Evolutionary conservation across 2,329 filamentous ascomycete species (phyloP).

Genomic region (Saccharata proteae): DNA sequence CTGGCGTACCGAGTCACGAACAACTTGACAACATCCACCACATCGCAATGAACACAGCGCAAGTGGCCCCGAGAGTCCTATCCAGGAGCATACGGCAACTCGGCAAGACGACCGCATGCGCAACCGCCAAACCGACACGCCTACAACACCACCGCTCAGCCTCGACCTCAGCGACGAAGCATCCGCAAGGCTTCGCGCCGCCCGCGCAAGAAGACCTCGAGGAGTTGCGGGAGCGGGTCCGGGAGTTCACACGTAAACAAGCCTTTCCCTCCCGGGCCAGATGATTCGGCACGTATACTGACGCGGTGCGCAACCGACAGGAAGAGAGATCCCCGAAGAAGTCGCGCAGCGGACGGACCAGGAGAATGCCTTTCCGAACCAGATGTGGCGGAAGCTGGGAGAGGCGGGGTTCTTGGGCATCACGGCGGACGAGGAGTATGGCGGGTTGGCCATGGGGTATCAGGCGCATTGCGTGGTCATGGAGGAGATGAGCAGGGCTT

Average conservation of each 20-base stretch:
- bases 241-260: constrained; percentile 61
- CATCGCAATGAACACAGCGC: too few species aligned
- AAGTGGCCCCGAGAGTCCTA: too few species aligned
- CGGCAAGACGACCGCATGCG: too few species aligned
- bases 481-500: constrained; percentile 86
- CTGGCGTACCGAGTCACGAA: too few species aligned
- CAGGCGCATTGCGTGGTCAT: constrained; percentile 93
- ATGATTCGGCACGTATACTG: neutral
- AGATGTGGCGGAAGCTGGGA: constrained; percentile 90
- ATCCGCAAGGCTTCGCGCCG: constrained; percentile 53
- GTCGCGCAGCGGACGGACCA: constrained; percentile 74
- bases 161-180: too few species aligned
- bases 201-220: constrained; percentile 62
- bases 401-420: constrained; percentile 85
- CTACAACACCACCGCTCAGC: too few species aligned
- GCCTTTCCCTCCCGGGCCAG: neutral
- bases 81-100: too few species aligned
- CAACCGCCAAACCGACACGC: too few species aligned
- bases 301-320: constrained; percentile 19
- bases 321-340: constrained; percentile 74
- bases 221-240: constrained; percentile 71
- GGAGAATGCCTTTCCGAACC: constrained; percentile 73
- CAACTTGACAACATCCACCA: too few species aligned
- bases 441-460: constrained; percentile 84
- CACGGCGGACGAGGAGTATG: constrained; percentile 84